Base-by-base conservation (phyloP, 23 red algal species). In the Gracilaria domingensis region DNA sequence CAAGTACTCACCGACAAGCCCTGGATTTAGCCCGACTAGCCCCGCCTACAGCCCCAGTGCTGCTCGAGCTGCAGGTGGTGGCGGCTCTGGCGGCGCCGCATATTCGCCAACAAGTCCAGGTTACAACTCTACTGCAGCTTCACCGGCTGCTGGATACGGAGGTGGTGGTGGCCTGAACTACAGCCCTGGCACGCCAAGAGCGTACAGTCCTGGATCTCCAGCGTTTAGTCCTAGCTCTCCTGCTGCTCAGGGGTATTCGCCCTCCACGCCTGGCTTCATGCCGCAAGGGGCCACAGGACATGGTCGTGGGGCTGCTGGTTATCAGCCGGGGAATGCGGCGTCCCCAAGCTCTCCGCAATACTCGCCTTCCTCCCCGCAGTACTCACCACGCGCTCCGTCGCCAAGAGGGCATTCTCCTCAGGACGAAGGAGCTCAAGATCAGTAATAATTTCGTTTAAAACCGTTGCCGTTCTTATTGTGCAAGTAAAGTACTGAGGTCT, bases 341-440 rank as follows among this genome's bases (percentile, higher is more conserved):
- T 98, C 96, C 37, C 96, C 96, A 55, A 89, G 82, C 55, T 98
- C 95, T 30, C 95, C 95, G 28, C 90, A 87, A 76, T 98, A 94
- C 73, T 94, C 90, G 21, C 96, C 96, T 14, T 89, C 82, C 26
- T 95, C 91, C 45, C 96, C 96, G 39, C 80, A 88, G 16, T 98
- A 98, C 70, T 93, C 96, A 36, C 83, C 92, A 18, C 64, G 84
- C 9, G 72, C 72, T 4, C 72, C 72, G 4, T 77, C 72, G 7
- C 72, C 72, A 23, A 21, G 72, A 12, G 72, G 72, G 12, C 72
- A 77, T 30, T 77, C 72, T 51, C 72, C 72, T 37, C 38, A 77
- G 45, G 72, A 77, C 42, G 40, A 51, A 28, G 20, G 34, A 0
- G 3, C 72, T 30, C 40, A 77, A 51, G 72, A 73, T 5, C 20